A percentile compares a stretch with the other conserved stretches of the same genome.
phyloP scores from a whole-genome alignment of 2,329 filamentous ascomycete genomes.

The Fusarium paranaense region DNA sequence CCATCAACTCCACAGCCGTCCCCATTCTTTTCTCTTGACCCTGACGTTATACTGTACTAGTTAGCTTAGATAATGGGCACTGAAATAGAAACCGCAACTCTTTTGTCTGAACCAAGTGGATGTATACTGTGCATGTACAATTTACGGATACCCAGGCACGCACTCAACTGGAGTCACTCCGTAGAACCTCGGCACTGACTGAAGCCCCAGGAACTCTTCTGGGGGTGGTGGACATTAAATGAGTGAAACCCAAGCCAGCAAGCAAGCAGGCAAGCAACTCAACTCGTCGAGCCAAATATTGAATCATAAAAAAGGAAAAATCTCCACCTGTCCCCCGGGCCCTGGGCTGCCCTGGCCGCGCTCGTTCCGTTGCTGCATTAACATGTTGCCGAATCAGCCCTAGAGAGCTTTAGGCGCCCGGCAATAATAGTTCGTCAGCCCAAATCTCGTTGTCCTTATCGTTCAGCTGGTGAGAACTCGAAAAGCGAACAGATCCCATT shows the following conservation, averaged over 20 bases:
- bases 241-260: background rate
- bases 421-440: background rate
- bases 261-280: background rate
- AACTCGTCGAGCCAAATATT: background rate
- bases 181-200: background rate
- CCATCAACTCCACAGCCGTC: constrained; percentile 1
- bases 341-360: background rate
- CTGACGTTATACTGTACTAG: background rate
- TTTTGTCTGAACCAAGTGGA: background rate
- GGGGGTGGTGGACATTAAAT: constrained; percentile 8
- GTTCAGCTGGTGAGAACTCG: background rate
- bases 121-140: background rate
- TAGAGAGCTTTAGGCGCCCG: constrained; percentile 8
- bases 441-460: background rate
- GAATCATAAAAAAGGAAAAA: constrained; percentile 1
- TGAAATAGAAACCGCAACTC: constrained; percentile 9
- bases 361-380: constrained; percentile 8
- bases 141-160: background rate
- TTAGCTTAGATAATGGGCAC: background rate
- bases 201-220: background rate
- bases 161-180: background rate
- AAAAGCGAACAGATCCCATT: background rate
- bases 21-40: background rate
- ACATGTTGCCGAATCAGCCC: constrained; percentile 16
- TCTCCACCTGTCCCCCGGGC: constrained; percentile 7